Conservation (phyloP, 768 basidiomycete species). For the Cantharellus cinnabarinus region DNA sequence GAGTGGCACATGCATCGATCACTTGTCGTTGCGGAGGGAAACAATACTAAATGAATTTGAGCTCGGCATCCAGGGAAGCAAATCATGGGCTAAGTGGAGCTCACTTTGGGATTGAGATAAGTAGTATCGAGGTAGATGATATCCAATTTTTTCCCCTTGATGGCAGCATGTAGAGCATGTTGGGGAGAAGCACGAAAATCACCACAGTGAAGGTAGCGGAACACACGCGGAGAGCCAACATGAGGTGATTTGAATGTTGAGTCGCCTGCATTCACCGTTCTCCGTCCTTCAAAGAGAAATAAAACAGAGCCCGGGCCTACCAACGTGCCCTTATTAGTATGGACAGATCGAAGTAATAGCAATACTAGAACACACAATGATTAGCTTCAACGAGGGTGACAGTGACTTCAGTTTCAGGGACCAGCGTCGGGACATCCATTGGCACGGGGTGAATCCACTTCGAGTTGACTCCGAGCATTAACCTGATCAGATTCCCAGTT, state of each 20-base stretch:
- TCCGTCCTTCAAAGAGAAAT: conserved; percentile 82
- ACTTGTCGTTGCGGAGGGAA: conserved; percentile 94
- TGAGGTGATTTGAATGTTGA: conserved; percentile 45
- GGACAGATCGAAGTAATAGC: neutral
- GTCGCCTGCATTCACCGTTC: conserved; percentile 79
- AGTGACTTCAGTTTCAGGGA: conserved; percentile 63
- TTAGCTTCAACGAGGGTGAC: conserved; percentile 97
- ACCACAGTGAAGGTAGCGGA: conserved; percentile 89
- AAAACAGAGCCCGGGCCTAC: conserved; percentile 72
- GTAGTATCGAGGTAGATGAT: conserved; percentile 91
- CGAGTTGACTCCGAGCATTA: conserved; percentile 74
- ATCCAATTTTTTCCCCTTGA: conserved; percentile 66
- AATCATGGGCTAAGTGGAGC: conserved; percentile 9
- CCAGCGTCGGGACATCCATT: conserved; percentile 47
- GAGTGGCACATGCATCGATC: conserved; percentile 75
- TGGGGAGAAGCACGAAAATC: conserved; percentile 80
- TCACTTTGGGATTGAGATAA: conserved; percentile 68
- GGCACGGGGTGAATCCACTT: conserved; percentile 82
- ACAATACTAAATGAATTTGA: conserved; percentile 38
- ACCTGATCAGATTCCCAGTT: conserved; percentile 79
- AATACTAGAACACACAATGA: conserved; percentile 35
- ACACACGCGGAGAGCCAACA: conserved; percentile 47
- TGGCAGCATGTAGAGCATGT: conserved; percentile 66
- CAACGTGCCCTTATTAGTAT: neutral
- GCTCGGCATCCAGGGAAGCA: neutral